Evolutionary conservation across 352 stramenopile species (phyloP).

Genomic region (Thalassiosira livingstoniorum): DNA sequence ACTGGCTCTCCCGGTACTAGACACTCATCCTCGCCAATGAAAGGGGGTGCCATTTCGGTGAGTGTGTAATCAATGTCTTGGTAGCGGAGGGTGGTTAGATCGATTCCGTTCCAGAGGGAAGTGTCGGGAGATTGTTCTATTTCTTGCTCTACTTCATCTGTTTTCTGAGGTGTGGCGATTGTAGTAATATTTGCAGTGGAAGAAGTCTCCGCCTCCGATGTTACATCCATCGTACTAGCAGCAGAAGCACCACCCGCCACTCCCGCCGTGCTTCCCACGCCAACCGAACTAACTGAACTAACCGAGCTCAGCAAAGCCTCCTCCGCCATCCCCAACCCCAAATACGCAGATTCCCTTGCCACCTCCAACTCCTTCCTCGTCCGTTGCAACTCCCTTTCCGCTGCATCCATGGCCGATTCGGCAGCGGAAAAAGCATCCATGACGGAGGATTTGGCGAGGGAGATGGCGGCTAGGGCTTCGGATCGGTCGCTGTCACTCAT

Average conservation of each 20-base stretch:
- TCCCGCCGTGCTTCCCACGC: constrained; percentile 29
- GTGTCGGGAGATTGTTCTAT: background rate
- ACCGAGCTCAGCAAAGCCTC: constrained; percentile 1
- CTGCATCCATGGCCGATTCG: constrained; percentile 13
- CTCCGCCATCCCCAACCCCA: constrained; percentile 21
- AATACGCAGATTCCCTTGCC: background rate
- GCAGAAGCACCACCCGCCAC: constrained; percentile 32
- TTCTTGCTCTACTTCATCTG: constrained; percentile 11
- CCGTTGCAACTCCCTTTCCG: constrained; percentile 21
- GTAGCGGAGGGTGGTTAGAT: constrained; percentile 66
- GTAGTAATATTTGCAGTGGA: constrained; percentile 1
- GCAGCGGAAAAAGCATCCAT: constrained; percentile 33
- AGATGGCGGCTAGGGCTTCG: constrained; percentile 28
- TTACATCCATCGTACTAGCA: background rate
- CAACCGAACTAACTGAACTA: background rate
- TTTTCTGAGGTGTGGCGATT: constrained; percentile 7
- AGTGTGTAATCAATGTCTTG: constrained; percentile 76
- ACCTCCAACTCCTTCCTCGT: constrained; percentile 5
- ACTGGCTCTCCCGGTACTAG: constrained; percentile 80
- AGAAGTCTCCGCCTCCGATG: constrained; percentile 39
- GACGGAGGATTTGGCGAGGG: background rate
- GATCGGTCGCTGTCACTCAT: constrained; percentile 5
- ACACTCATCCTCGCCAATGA: constrained; percentile 81
- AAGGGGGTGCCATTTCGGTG: constrained; percentile 78
- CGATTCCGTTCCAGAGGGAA: constrained; percentile 14